These are phyloP conservation scores for Pythium myriotylum DNA, from an alignment of 352 stramenopile genomes.

Conservation along the genomic window DNA sequence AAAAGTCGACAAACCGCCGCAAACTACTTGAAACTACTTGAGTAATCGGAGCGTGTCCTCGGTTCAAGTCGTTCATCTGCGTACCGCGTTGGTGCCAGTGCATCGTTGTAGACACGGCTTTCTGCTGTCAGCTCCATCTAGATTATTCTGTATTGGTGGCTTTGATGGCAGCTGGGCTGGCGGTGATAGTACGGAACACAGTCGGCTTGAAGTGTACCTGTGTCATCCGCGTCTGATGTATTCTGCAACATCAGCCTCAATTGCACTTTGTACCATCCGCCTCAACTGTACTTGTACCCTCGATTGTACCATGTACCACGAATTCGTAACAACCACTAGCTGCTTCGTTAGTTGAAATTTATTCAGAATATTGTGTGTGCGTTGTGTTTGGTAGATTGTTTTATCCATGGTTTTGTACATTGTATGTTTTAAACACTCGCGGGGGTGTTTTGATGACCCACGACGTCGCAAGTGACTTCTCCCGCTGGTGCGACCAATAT, in stretches of 20 bases:
- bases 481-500: too few relatives aligned
- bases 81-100: slow-evolving; percentile 18
- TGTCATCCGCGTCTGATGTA: neutral
- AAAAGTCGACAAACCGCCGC: slow-evolving; percentile 28
- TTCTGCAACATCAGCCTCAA: neutral
- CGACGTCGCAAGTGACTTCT: too few relatives aligned
- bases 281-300: neutral
- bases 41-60: slow-evolving; percentile 25
- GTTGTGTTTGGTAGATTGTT: too few relatives aligned
- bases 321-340: too few relatives aligned
- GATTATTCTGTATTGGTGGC: neutral
- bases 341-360: too few relatives aligned
- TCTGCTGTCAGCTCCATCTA: slow-evolving; percentile 24
- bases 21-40: too few relatives aligned
- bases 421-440: too few relatives aligned
- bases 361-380: too few relatives aligned
- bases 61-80: slow-evolving; percentile 28
- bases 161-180: too few relatives aligned
- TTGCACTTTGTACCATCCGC: slow-evolving; percentile 3
- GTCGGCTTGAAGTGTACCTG: neutral
- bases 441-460: too few relatives aligned
- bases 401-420: too few relatives aligned
- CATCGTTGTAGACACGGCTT: slow-evolving; percentile 26
- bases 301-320: slow-evolving; percentile 1
- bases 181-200: too few relatives aligned